phyloP scores from a whole-genome alignment of 108 stramenopile genomes.

The Cylindrotheca closterium region DNA sequence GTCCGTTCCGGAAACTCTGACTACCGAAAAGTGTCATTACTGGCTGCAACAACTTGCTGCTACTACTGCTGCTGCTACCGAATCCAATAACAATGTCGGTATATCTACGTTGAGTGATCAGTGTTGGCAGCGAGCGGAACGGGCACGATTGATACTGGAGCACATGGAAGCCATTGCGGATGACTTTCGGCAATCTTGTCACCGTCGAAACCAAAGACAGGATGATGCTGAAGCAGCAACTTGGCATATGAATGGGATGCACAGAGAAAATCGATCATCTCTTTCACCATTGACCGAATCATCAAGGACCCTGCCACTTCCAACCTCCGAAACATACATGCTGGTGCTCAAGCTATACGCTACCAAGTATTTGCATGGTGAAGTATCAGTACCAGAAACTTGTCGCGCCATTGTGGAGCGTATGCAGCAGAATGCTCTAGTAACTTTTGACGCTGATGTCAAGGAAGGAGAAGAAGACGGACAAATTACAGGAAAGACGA shows the following conservation, averaged over 20 bases:
- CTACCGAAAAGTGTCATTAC: not conserved
- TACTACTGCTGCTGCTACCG: not conserved
- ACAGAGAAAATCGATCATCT: not conserved
- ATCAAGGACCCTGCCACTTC: constrained; percentile 19
- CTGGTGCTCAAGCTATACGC: constrained; percentile 17
- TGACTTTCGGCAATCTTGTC: too few species aligned
- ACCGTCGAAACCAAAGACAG: too few species aligned
- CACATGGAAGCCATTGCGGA: constrained; percentile 19
- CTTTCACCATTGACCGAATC: constrained; percentile 2
- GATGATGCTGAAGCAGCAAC: too few species aligned
- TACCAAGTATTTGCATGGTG: constrained; percentile 18
- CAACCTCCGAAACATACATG: constrained; percentile 27
- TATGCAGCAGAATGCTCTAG: constrained; percentile 15
- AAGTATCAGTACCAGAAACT: not conserved
- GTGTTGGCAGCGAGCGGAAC: constrained; percentile 31
- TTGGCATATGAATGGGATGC: too few species aligned
- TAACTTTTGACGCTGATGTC: not conserved
- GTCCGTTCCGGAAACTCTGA: not conserved
- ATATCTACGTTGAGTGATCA: not conserved
- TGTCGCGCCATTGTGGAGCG: constrained; percentile 18
- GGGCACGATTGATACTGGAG: constrained; percentile 21
- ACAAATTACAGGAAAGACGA: too few species aligned
- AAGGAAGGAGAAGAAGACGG: not conserved
- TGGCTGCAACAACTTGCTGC: not conserved
- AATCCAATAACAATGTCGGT: not conserved